Conservation (phyloP, 768 basidiomycete genomes). For the Boletus sp. region DNA sequence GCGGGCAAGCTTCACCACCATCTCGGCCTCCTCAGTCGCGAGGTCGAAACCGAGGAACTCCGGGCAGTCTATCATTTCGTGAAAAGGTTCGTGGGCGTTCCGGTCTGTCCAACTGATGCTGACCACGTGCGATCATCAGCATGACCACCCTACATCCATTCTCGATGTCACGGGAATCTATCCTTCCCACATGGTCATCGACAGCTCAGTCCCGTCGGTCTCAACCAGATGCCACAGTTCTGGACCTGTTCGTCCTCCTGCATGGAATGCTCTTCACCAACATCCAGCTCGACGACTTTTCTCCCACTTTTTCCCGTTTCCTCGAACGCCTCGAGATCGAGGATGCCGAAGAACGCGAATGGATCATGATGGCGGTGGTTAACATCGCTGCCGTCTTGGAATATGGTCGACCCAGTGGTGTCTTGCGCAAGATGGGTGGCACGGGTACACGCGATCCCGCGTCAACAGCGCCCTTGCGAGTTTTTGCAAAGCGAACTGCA, state of each 20-base stretch:
- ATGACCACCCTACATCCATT: constrained; percentile 92
- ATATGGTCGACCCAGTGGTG: constrained; percentile 75
- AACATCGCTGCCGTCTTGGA: constrained; percentile 84
- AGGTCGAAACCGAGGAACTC: constrained; percentile 79
- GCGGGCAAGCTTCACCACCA: constrained; percentile 94
- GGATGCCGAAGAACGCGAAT: constrained; percentile 78
- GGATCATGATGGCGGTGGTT: constrained; percentile 94
- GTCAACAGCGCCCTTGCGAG: constrained; percentile 40
- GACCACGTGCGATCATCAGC: constrained; percentile 41
- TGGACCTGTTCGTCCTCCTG: constrained; percentile 86
- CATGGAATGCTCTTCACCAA: constrained; percentile 98
- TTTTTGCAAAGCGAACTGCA: constrained; percentile 49
- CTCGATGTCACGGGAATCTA: constrained; percentile 82
- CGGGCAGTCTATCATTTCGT: constrained; percentile 90
- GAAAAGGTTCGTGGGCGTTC: constrained; percentile 66
- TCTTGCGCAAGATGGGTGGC: constrained; percentile 64
- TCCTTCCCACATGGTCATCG: constrained; percentile 85
- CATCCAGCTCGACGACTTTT: constrained; percentile 91
- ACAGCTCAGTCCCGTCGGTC: constrained; percentile 62
- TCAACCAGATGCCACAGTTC: constrained; percentile 66
- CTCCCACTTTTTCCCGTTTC: constrained; percentile 76
- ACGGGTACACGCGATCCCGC: constrained; percentile 38
- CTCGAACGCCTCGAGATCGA: constrained; percentile 85
- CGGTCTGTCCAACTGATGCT: background rate
- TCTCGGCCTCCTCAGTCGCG: constrained; percentile 82